Base-by-base conservation (phyloP, 2,329 filamentous ascomycete species). In the Epichloe brachyelytri region DNA sequence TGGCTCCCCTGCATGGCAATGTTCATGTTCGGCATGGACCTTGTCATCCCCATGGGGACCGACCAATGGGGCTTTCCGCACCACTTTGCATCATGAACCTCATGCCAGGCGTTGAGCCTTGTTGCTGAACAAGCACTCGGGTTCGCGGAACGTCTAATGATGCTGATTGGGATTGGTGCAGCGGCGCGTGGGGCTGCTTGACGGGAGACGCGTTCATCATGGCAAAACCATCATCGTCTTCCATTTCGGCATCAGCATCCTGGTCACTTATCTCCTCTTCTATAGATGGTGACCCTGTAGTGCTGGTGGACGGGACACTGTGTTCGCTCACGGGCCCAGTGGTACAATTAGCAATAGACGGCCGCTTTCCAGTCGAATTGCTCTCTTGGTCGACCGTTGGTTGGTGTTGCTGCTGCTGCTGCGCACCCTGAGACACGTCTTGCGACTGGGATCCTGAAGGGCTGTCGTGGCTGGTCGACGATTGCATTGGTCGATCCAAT, bases 191-290 rank as follows among this genome's bases (percentile, higher is more conserved):
- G 5, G 63, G 51, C 5, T 65, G 56, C 52, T 72, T 71, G 6
- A 65, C 57, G 4, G 68, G 62, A 26, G 69, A 69, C 3, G 69
- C 61, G 48, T 66, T 68, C 60, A 78, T 73, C 49, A 77, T 73
- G 7, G 74, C 69, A 53, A 76, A 79, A 49, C 69, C 72, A 44
- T 78, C 76, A 48, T 77, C 76, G 38, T 80, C 78, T 44, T 81
- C 78, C 78, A 81, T 81, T 51, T 75, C 73, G 8, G 68, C 68
- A 50, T 71, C 68, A 4, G 65, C 68, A 55, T 71, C 68, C 49
- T 68, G 67, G 44, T 71, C 51, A 15, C 43, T 50, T 14, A 38
- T 17, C 17, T 53, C 51, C n/a, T 74, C 73, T 20, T 73, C 72
- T 11, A 71, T 63, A 5, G 65, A 72, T 10, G 65, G 65, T 7